These are phyloP conservation scores for Lentinula guzmanii DNA, from an alignment of 768 basidiomycete genomes.

Conservation along the genomic window DNA sequence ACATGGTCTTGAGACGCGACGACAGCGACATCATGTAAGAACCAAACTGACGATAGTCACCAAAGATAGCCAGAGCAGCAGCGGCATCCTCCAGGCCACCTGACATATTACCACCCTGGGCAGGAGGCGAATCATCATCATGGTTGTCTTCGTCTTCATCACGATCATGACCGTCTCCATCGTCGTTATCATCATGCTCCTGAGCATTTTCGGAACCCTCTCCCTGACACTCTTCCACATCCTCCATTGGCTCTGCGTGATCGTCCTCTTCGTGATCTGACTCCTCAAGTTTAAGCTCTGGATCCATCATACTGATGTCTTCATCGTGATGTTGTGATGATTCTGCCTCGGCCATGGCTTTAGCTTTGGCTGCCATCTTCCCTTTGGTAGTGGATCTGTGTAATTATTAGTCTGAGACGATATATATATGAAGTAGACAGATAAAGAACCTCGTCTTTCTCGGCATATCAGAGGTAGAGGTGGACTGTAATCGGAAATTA, in stretches of 20 bases:
- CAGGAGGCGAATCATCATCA: slow-evolving; percentile 29
- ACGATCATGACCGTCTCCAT: slow-evolving; percentile 34
- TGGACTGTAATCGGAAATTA: slow-evolving; percentile 58
- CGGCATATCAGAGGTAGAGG: slow-evolving; percentile 54
- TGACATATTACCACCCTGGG: slow-evolving; percentile 27
- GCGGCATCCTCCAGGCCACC: slow-evolving; percentile 56
- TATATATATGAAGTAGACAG: slow-evolving; percentile 4
- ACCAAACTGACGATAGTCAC: slow-evolving; percentile 82
- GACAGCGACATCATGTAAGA: slow-evolving; percentile 92
- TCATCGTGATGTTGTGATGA: slow-evolving; percentile 64
- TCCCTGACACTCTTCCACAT: slow-evolving; percentile 36
- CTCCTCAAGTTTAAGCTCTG: slow-evolving; percentile 45
- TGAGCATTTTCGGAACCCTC: slow-evolving; percentile 42
- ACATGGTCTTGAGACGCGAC: slow-evolving; percentile 82
- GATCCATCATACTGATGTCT: slow-evolving; percentile 74
- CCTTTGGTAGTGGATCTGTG: slow-evolving; percentile 50
- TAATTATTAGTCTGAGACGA: background rate
- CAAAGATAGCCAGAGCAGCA: slow-evolving; percentile 74
- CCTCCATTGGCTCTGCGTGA: slow-evolving; percentile 33
- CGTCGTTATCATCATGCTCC: slow-evolving; percentile 42
- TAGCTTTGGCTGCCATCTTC: slow-evolving; percentile 53
- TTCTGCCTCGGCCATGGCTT: slow-evolving; percentile 49
- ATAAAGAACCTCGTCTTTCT: slow-evolving; percentile 60
- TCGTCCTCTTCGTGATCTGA: slow-evolving; percentile 41
- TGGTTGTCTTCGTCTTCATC: slow-evolving; percentile 24